Conservation (phyloP, 495 filamentous ascomycete genomes). For the Parathielavia appendiculata region DNA sequence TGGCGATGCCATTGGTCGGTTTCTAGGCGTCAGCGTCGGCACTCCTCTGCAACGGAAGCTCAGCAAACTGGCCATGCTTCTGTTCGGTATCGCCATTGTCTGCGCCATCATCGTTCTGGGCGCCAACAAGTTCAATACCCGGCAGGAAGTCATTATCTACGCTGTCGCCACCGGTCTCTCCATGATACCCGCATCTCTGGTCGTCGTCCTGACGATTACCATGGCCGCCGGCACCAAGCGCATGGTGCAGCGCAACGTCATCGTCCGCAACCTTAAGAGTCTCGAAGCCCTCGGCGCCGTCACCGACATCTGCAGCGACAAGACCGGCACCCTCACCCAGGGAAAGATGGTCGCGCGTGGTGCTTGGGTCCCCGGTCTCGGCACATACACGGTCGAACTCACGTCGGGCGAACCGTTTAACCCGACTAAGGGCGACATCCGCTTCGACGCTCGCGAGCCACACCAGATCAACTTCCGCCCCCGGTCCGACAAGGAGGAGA, state of each 20-base stretch:
- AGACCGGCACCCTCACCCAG: constrained; percentile 77
- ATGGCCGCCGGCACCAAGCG: constrained; percentile 73
- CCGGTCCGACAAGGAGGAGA: constrained; percentile 10
- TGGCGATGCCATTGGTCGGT: constrained; percentile 61
- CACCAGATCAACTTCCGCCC: constrained; percentile 26
- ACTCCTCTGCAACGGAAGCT: constrained; percentile 77
- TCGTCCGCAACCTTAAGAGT: constrained; percentile 65
- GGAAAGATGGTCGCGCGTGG: constrained; percentile 70
- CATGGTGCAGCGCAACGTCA: constrained; percentile 74
- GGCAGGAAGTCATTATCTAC: constrained; percentile 75
- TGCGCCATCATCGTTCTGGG: constrained; percentile 76
- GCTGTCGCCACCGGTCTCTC: constrained; percentile 68
- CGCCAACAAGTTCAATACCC: constrained; percentile 65
- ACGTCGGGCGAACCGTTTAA: constrained; percentile 49
- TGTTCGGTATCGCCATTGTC: constrained; percentile 69
- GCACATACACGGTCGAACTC: constrained; percentile 52
- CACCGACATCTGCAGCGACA: constrained; percentile 83
- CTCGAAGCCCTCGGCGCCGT: constrained; percentile 79
- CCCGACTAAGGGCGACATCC: constrained; percentile 29
- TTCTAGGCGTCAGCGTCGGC: constrained; percentile 66
- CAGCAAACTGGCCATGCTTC: constrained; percentile 66
- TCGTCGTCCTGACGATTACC: constrained; percentile 66
- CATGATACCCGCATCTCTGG: constrained; percentile 65
- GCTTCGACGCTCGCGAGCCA: constrained; percentile 25
- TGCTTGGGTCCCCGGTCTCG: constrained; percentile 67